Base-by-base conservation (phyloP, 768 basidiomycete species). In the Calocybe gangraenosa region DNA sequence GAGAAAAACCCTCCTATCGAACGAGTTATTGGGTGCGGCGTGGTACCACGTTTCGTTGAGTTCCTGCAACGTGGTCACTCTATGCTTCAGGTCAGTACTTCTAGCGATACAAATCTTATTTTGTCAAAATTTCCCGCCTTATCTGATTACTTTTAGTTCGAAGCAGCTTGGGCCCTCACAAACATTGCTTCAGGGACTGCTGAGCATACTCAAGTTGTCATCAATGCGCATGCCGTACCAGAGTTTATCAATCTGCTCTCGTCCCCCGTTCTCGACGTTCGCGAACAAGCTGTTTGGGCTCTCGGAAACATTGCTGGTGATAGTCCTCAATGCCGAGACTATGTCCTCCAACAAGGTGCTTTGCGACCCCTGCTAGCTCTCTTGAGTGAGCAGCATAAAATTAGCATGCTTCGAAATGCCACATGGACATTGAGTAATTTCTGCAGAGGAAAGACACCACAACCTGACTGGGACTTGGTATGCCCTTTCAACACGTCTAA, bases 371-470 rank as follows among this genome's bases (percentile, higher is more conserved):
- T 99, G 46, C 70, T 98, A 51, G 81, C 84, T 23, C 75, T 93
- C 30, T 66, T 95, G 51, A 94, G 87, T 70, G 95, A 99, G 67
- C 87, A 97, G 58, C 93, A 98, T 78, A 99, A 99, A 69, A 75
- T 98, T 54, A 94, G 92, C 62, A 99, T 99, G 95, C 83, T 98
- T 49, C 74, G 89, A 59, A 97, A 99, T 64, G 96, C 96, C 15
- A 99, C 96, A 15, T 99, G 96, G 96, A 98, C 96, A 11, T 69
- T 99, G 65, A 93, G 91, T 75, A 99, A 99, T 75, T 98, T 99
- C 68, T 99, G 96, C 70, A 76, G 96, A 55, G 96, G 96, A 56
- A 98, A 98, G 72, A 82, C 86, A 45, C 96, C 96, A 52, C 96
- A 98, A 64, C 96, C 96, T 18, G 89, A 92, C 58, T 99, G 96